Base-by-base conservation (phyloP, 2,329 filamentous ascomycete species). In the Penicillium sp. region DNA sequence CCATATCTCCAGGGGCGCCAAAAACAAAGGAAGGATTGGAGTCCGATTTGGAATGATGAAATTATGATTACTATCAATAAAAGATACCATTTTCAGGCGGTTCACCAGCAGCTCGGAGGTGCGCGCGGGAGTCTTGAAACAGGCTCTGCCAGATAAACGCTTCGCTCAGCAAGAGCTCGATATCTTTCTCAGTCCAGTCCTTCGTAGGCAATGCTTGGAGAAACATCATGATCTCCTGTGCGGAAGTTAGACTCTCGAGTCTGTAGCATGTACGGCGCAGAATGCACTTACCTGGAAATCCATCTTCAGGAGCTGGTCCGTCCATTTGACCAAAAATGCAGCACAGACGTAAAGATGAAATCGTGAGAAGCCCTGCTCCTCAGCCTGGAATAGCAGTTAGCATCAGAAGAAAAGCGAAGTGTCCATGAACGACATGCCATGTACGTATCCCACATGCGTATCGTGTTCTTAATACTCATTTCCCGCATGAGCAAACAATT, bases 381-480 rank as follows among this genome's bases (percentile, higher is more conserved):
- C 95, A 44, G 94, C 91, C 92, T 97, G 61, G 53, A 55, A 35
- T 30, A 13, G 53, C 53, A 46, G 55, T 59, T 60, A 63, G 54
- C 49, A 58, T 46, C 24, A 40, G n/a, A 3, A 10, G 3, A 20
- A 24, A 41, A 27, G 27, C n/a, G 22, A 50, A 49, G 27, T 20
- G 4, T 20, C 9, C 18, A 25, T 4, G 16, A 28, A 9, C 20
- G 33, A 42, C 46, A 74, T 78, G 96, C 92, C 76, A 99, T 83
- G 75, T 99, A 99, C 24, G 94, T 99, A 73, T 99, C 94, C 94
- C 94, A 99, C 94, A 99, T 99, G 62, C 94, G 82, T 58, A 99
- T 95, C 0, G 91, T 96, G 69, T 96, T 97, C 70, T 87, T 89
- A 51, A 99, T 92, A 68, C 89, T 96, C 59, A 99, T 89, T 75